Percentiles rank a stretch among this genome's conserved stretches.
phyloP scores from a whole-genome alignment of 2,329 filamentous ascomycete genomes.

The Rutstroemia sp. region DNA sequence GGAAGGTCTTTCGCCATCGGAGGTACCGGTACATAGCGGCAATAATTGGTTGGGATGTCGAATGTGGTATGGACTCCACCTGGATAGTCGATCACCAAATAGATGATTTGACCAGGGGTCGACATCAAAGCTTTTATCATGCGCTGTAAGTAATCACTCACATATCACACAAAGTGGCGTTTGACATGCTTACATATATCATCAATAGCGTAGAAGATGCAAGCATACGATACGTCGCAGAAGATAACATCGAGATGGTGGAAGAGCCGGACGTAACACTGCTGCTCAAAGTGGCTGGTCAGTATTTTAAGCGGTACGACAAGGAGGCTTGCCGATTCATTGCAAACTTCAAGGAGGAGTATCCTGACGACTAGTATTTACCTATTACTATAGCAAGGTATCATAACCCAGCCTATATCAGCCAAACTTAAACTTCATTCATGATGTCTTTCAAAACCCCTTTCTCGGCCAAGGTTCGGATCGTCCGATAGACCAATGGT shows the following conservation, averaged over 20 bases:
- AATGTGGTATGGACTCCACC: conserved; percentile 47
- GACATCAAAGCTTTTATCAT: conserved; percentile 72
- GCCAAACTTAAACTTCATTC: conserved; percentile 9
- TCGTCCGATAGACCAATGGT: conserved; percentile 60
- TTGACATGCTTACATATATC: conserved; percentile 21
- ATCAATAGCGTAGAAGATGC: conserved; percentile 54
- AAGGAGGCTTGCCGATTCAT: conserved; percentile 58
- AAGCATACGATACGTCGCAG: conserved; percentile 65
- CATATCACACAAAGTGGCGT: too few species aligned
- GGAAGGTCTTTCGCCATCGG: conserved; percentile 77
- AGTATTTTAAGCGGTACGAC: conserved; percentile 86
- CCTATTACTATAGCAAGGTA: not conserved
- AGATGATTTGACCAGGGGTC: conserved; percentile 49
- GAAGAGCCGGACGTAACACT: conserved; percentile 43
- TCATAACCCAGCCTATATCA: not conserved
- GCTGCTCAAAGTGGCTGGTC: conserved; percentile 66
- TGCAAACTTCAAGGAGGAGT: conserved; percentile 76
- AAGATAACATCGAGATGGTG: conserved; percentile 72
- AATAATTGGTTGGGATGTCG: conserved; percentile 73
- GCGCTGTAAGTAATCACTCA: conserved; percentile 60
- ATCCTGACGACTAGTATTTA: conserved; percentile 65
- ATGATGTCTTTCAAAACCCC: conserved; percentile 46
- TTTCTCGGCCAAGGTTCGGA: conserved; percentile 61
- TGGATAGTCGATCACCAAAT: conserved; percentile 60
- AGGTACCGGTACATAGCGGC: conserved; percentile 74